These are phyloP conservation scores for Aureococcus anophagefferens DNA, from an alignment of 108 stramenopile genomes.

Conservation along the genomic window DNA sequence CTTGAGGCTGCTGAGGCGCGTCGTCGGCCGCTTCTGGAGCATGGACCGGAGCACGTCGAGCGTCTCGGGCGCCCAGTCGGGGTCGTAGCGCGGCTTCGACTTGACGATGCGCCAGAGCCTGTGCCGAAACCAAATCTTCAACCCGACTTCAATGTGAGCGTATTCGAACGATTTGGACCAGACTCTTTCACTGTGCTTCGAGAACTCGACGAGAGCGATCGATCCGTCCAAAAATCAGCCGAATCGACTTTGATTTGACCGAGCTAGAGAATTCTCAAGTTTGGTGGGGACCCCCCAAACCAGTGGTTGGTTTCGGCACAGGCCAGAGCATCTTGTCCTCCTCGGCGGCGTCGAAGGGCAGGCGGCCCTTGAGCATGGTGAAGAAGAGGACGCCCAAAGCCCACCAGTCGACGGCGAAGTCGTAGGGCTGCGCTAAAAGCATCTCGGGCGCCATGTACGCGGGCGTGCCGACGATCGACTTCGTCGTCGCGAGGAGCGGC, in stretches of 20 bases:
- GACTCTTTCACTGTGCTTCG: no score
- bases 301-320: no score
- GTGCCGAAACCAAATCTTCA: no score
- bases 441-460: slow-evolving; percentile 56
- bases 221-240: no score
- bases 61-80: neutral
- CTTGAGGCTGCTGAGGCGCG: neutral
- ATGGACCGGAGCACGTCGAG: neutral
- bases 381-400: neutral
- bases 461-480: slow-evolving; percentile 31
- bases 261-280: no score
- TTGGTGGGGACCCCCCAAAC: no score
- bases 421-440: slow-evolving; percentile 6
- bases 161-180: no score
- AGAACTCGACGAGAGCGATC: no score
- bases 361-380: slow-evolving; percentile 1
- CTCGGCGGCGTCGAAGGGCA: neutral
- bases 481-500: no score
- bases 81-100: neutral
- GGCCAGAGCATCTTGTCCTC: slow-evolving; percentile 3
- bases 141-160: no score
- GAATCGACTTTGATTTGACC: no score
- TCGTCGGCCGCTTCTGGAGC: neutral
- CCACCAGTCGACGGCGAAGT: slow-evolving; percentile 4
- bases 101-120: slow-evolving; percentile 1